A percentile compares a stretch with the other conserved stretches of the same genome.
Conservation (phyloP, 305 asterid species). For the Rubia peregrina region DNA sequence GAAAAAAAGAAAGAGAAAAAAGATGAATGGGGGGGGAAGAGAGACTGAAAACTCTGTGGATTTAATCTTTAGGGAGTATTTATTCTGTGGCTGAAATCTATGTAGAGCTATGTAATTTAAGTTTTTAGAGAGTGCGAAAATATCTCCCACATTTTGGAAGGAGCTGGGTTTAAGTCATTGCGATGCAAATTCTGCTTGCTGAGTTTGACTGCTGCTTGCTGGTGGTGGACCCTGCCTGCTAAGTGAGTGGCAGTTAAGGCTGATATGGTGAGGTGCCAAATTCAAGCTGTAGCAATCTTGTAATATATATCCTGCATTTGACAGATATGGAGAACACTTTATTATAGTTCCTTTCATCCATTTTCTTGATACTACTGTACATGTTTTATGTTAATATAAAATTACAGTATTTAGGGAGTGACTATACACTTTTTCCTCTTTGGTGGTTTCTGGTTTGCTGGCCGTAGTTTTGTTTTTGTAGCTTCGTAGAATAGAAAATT, state of each 20-base stretch:
- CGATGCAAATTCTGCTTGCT: slow-evolving; percentile 22
- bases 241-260: slow-evolving; percentile 24
- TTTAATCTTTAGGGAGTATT: not conserved
- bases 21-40: slow-evolving; percentile 6
- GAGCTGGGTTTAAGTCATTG: slow-evolving; percentile 22
- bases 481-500: not conserved
- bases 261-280: slow-evolving; percentile 33
- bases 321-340: slow-evolving; percentile 13
- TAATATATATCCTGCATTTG: slow-evolving; percentile 12
- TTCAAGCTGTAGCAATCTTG: slow-evolving; percentile 16
- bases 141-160: slow-evolving; percentile 15
- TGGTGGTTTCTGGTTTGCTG: not conserved
- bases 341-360: not conserved
- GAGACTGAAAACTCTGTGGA: not conserved
- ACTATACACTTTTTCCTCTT: not conserved
- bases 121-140: slow-evolving; percentile 17
- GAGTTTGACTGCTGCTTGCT: slow-evolving; percentile 26
- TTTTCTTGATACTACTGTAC: not conserved
- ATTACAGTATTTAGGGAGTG: not conserved
- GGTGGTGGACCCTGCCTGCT: slow-evolving; percentile 25
- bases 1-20: not conserved
- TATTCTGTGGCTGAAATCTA: slow-evolving; percentile 13
- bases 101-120: not conserved
- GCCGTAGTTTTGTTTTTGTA: not conserved
- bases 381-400: not conserved